A percentile compares a stretch with the other conserved stretches of the same genome.
Evolutionary conservation across 768 basidiomycete genomes (phyloP).

Genomic region (Daedaleopsis sinensis): DNA sequence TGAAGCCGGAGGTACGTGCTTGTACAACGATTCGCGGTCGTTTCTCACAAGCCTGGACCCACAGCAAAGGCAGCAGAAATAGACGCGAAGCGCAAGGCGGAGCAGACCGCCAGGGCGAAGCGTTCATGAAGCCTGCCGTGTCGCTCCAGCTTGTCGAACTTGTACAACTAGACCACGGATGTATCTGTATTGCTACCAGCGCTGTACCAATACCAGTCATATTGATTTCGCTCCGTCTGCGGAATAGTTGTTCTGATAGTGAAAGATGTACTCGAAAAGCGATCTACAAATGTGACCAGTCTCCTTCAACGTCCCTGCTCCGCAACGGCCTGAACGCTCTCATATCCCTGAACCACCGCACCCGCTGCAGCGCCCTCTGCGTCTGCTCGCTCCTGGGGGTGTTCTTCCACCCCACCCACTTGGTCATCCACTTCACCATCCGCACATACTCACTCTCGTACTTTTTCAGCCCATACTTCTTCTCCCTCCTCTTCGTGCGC

Average conservation of each 20-base stretch:
- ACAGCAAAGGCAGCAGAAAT: conserved; percentile 67
- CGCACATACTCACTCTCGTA: conserved; percentile 37
- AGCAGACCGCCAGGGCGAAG: conserved; percentile 23
- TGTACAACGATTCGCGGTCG: neutral
- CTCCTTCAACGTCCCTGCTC: neutral
- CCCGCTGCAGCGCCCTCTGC: conserved; percentile 18
- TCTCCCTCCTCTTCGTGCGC: conserved; percentile 28
- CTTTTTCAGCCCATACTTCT: conserved; percentile 3
- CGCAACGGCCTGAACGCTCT: neutral
- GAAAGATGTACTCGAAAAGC: neutral
- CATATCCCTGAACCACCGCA: conserved; percentile 13
- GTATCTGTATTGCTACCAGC: neutral
- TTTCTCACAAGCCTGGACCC: neutral
- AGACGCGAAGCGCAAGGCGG: conserved; percentile 55
- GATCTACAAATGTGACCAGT: neutral
- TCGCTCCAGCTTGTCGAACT: neutral
- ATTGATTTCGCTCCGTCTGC: neutral
- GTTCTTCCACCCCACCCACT: conserved; percentile 55
- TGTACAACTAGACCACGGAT: neutral
- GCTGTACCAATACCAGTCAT: neutral
- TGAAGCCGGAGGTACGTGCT: conserved; percentile 72
- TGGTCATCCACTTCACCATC: conserved; percentile 54
- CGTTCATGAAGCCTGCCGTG: conserved; percentile 5
- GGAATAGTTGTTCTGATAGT: neutral
- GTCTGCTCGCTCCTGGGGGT: conserved; percentile 48